Percentiles rank a stretch among this genome's conserved stretches.
Evolutionary conservation across 352 stramenopile genomes (phyloP).

Genomic region (Plasmopara halstedii): DNA sequence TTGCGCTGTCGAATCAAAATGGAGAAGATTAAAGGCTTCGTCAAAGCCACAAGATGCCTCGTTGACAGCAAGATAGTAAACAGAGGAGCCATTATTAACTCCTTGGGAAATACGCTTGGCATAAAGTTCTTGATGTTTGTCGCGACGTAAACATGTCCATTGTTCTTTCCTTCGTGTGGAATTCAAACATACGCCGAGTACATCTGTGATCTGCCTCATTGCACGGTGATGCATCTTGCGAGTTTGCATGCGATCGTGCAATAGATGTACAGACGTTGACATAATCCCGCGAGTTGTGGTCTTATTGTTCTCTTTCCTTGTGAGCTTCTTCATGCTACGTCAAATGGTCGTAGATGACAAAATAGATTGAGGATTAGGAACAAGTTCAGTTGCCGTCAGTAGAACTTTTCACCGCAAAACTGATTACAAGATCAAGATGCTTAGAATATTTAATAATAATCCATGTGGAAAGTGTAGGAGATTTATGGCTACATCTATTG

Average conservation of each 20-base stretch:
- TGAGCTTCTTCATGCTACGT: too few species aligned
- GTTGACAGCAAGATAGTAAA: conserved; percentile 54
- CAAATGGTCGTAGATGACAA: too few species aligned
- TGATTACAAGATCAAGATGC: too few species aligned
- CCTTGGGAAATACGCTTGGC: conserved; percentile 30
- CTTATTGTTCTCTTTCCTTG: too few species aligned
- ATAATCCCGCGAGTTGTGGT: too few species aligned
- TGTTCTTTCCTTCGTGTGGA: conserved; percentile 44
- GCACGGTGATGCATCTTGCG: conserved; percentile 52
- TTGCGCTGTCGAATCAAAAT: conserved; percentile 43
- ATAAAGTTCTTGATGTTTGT: conserved; percentile 49
- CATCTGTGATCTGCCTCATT: conserved; percentile 53
- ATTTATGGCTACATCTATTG: too few species aligned
- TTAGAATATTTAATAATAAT: too few species aligned
- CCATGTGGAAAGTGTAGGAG: too few species aligned
- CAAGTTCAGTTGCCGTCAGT: too few species aligned
- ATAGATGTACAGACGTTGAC: conserved; percentile 32
- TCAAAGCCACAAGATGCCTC: conserved; percentile 51
- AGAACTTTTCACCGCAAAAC: too few species aligned
- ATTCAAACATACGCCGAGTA: conserved; percentile 44
- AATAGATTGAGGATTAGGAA: too few species aligned
- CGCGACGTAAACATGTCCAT: conserved; percentile 43
- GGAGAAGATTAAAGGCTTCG: conserved; percentile 46
- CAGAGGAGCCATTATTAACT: conserved; percentile 19
- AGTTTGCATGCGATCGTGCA: conserved; percentile 41